Base-by-base conservation (phyloP, 2,329 filamentous ascomycete species). In the Cercospora sp. region DNA sequence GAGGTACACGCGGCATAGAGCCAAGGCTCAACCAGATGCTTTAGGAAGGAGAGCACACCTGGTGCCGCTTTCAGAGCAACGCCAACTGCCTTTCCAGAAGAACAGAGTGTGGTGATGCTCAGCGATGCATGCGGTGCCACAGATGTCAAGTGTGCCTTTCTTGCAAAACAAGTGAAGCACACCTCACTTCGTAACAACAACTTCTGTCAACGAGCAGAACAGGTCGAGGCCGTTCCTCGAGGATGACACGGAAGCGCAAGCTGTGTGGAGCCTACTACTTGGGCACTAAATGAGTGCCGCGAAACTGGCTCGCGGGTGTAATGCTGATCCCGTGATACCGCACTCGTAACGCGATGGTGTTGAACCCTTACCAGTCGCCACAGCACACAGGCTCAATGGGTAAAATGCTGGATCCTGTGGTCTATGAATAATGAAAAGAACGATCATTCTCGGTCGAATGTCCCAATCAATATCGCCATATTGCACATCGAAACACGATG, bases 271-370 rank as follows among this genome's bases (percentile, higher is more conserved):
- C 62, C 28, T 33, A 64, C 42, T 53, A 45, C 53, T 58, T 36
- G 40, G 31, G 51, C 20, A 57, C 45, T 63, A 63, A 42, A 23
- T 20, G 18, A 64, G 51, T 64, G 62, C 65, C 62, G 62, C 62
- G 62, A 64, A 59, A 53, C 26, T 64, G 66, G 66, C 59, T 65
- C 64, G 62, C 68, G 68, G 64, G 60, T 64, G 31, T 62, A 36
- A 64, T 64, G 62, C 62, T 64, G 62, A 65, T 67, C 64, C 64
- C 61, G 68, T 67, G 36, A 31, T 31, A 33, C 64, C 58, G 61
- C 64, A 53, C 30, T 59, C 31, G 36, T 26, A 33, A 64, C 61
- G 61, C 61, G 61, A 64, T 55, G 31, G 36, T 48, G 61, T 28
- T 55, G 63, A 57, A 62, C 33, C 66, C 63, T 60, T 53, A 33